phyloP scores from a whole-genome alignment of 2,329 filamentous ascomycete genomes.

The Elsinoe necatrix region DNA sequence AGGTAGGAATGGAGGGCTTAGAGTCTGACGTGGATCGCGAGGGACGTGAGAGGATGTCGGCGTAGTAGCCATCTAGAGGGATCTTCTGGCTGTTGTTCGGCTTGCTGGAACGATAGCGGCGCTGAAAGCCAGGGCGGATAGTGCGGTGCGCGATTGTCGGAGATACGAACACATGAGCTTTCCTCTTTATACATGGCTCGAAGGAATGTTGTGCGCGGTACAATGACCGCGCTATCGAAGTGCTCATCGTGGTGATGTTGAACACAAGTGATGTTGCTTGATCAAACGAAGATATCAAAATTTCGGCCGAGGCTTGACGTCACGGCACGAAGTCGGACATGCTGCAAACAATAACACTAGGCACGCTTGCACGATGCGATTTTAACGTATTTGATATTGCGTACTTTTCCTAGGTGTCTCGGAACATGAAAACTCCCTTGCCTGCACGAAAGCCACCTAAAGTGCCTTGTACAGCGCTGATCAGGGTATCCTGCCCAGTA shows the following conservation, averaged over 20 bases:
- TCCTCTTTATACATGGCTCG: background rate
- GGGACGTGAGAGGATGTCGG: constrained; percentile 21
- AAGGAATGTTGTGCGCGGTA: background rate
- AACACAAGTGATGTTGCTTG: background rate
- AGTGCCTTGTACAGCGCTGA: constrained; percentile 70
- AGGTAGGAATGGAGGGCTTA: constrained; percentile 23
- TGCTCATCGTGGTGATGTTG: background rate
- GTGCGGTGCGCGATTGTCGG: background rate
- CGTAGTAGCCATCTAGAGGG: constrained; percentile 22
- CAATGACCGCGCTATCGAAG: background rate
- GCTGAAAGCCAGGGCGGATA: constrained; percentile 6
- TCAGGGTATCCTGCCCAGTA: constrained; percentile 60
- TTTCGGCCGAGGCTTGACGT: constrained; percentile 3
- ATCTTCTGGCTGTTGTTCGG: constrained; percentile 12
- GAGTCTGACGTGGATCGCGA: constrained; percentile 1
- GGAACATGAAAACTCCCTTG: constrained; percentile 85
- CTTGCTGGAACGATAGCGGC: background rate
- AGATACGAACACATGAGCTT: too few relatives aligned
- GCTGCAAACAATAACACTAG: background rate
- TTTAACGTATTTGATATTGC: background rate
- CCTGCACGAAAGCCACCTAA: constrained; percentile 75
- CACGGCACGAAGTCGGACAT: background rate
- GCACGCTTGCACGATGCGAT: background rate
- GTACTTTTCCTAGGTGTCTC: constrained; percentile 34
- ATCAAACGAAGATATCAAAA: background rate